Evolutionary conservation across 2,329 filamentous ascomycete genomes (phyloP).

Genomic region (Botryotinia narcissicola): DNA sequence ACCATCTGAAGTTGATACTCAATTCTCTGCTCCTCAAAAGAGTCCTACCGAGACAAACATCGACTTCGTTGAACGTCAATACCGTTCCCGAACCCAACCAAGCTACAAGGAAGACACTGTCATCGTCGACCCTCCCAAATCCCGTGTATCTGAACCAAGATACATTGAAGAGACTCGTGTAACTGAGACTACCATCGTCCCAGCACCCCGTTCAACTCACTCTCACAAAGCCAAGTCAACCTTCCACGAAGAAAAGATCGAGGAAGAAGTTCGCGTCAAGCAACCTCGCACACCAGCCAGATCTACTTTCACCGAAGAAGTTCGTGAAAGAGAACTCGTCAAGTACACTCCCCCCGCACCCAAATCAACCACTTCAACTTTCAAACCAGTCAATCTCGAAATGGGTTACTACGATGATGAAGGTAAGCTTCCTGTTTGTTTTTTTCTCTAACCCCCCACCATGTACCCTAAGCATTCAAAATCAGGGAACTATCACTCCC

Average conservation of each 20-base stretch:
- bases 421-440: conserved; percentile 35
- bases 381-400: conserved; percentile 43
- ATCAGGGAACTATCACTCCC: conserved; percentile 68
- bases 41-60: conserved; percentile 40
- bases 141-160: conserved; percentile 41
- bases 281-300: conserved; percentile 35
- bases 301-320: conserved; percentile 34
- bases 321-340: conserved; percentile 29
- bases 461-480: conserved; percentile 30
- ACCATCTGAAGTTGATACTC: conserved; percentile 30
- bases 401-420: conserved; percentile 83
- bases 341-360: conserved; percentile 31
- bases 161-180: conserved; percentile 27
- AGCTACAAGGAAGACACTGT: conserved; percentile 38
- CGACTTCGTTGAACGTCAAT: conserved; percentile 65
- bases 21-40: conserved; percentile 32
- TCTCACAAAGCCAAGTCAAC: conserved; percentile 26
- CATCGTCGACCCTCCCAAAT: conserved; percentile 57
- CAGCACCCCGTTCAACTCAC: conserved; percentile 38
- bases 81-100: conserved; percentile 49
- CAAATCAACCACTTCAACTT: conserved; percentile 18
- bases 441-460: conserved; percentile 22
- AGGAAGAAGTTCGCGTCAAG: conserved; percentile 29
- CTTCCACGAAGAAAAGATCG: conserved; percentile 25
- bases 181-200: conserved; percentile 39